phyloP scores from a whole-genome alignment of 441 rosid genomes.

The Aquilaria agallochum region DNA sequence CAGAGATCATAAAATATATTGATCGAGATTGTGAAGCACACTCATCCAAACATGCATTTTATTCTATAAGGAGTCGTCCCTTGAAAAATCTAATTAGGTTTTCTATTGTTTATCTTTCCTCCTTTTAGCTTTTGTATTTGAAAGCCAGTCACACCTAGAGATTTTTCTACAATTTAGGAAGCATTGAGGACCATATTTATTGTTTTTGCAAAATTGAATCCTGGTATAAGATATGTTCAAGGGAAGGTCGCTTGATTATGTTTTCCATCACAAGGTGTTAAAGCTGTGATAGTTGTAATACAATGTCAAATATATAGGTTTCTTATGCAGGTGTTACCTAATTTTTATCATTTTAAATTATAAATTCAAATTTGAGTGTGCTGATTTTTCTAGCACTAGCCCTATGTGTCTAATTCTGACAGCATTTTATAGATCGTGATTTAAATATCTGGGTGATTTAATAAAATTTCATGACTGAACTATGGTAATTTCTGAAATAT shows the following conservation, averaged over 20 bases:
- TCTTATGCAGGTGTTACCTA: no score
- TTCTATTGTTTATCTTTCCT: not conserved
- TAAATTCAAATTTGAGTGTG: no score
- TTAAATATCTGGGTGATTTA: no score
- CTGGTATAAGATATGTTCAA: constrained; percentile 98
- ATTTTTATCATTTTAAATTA: no score
- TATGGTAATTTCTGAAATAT: no score
- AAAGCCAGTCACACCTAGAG: constrained; percentile 20
- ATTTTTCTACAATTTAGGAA: constrained; percentile 47
- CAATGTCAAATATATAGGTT: no score
- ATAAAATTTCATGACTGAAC: no score
- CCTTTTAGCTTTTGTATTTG: constrained; percentile 13
- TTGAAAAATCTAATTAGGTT: constrained; percentile 85
- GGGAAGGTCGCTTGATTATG: constrained; percentile 30
- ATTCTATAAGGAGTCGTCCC: constrained; percentile 75
- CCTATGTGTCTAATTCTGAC: no score
- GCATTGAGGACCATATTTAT: constrained; percentile 77
- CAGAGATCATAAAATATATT: constrained; percentile 91
- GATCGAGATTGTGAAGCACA: constrained; percentile 89
- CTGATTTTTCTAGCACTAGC: no score
- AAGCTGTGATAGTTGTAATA: no score
- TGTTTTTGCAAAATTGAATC: constrained; percentile 91
- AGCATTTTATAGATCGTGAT: no score
- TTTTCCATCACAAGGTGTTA: no score
- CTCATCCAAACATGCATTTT: constrained; percentile 94